Evolutionary conservation across 2,329 filamentous ascomycete species (phyloP).

Genomic region (Pseudogymnoascus sp.): DNA sequence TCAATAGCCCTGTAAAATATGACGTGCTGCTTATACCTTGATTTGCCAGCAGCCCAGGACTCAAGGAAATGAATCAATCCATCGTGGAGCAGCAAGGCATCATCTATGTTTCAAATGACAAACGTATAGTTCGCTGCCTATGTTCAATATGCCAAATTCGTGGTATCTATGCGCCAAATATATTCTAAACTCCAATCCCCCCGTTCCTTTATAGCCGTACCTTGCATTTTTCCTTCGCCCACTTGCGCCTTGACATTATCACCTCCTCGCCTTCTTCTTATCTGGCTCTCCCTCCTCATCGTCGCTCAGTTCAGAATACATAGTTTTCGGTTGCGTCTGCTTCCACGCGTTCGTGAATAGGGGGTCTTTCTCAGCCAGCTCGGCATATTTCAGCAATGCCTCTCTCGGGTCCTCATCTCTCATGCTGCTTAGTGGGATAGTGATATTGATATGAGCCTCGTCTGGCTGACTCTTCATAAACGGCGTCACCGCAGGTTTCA

Average conservation of each 20-base stretch:
- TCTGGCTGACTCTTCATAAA: constrained; percentile 88
- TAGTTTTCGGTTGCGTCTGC: constrained; percentile 81
- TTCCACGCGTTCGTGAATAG: constrained; percentile 93
- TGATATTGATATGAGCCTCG: constrained; percentile 77
- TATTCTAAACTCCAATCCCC: background rate
- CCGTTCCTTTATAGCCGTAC: background rate
- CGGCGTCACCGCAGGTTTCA: constrained; percentile 75
- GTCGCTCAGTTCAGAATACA: constrained; percentile 84
- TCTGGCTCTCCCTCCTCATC: constrained; percentile 55
- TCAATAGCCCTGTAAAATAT: background rate
- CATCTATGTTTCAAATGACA: background rate
- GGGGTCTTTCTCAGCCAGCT: constrained; percentile 85
- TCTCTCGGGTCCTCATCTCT: constrained; percentile 93
- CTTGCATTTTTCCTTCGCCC: background rate
- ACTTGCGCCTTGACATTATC: background rate
- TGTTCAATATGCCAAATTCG: background rate
- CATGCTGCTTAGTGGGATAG: constrained; percentile 86
- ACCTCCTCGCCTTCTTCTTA: background rate
- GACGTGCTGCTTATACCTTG: background rate
- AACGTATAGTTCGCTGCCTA: background rate
- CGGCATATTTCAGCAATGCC: constrained; percentile 88
- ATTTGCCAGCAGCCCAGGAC: background rate
- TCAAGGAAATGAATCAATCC: background rate
- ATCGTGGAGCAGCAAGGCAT: background rate
- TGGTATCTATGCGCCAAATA: constrained; percentile 7